A percentile compares a stretch with the other conserved stretches of the same genome.
These are phyloP conservation scores for Arthrobotrys conoides DNA, from an alignment of 2,329 filamentous ascomycete species.

Conservation along the genomic window DNA sequence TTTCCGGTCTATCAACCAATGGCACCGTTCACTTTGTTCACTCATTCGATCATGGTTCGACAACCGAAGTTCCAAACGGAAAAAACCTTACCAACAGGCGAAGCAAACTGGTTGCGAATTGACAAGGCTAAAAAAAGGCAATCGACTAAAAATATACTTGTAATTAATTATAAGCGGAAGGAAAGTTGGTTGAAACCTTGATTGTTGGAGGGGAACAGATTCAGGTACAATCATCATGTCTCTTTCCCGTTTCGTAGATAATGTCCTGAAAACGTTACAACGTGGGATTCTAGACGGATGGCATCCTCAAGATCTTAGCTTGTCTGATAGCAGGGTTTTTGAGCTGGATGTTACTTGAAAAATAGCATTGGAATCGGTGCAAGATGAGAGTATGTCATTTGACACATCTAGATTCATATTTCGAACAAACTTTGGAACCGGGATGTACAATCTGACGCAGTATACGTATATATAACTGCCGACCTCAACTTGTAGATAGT, in stretches of 20 bases:
- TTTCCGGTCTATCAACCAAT: conserved; percentile 21
- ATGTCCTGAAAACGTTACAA: conserved; percentile 43
- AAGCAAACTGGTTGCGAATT: conserved; percentile 18
- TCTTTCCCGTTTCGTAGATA: conserved; percentile 55
- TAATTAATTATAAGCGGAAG: conserved; percentile 38
- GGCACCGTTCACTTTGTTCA: conserved; percentile 4
- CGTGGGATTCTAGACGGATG: conserved; percentile 30
- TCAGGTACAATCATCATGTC: conserved; percentile 31
- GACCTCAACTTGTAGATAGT: not conserved
- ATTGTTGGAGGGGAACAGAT: conserved; percentile 21
- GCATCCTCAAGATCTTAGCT: conserved; percentile 5
- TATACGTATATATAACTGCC: no score
- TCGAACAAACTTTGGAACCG: not conserved
- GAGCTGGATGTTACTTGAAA: not conserved
- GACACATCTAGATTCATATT: not conserved
- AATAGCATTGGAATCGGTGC: not conserved
- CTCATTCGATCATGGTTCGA: conserved; percentile 6
- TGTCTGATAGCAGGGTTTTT: conserved; percentile 7
- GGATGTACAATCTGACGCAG: not conserved
- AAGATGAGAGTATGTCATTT: not conserved
- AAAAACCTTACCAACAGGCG: conserved; percentile 32
- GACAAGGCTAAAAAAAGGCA: not conserved
- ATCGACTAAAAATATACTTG: conserved; percentile 51
- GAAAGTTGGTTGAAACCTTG: not conserved
- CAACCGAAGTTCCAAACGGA: conserved; percentile 14